Percentiles rank a stretch among this genome's conserved stretches.
phyloP scores from a whole-genome alignment of 345 rosid species.

The Cardiospermum halicacabum region DNA sequence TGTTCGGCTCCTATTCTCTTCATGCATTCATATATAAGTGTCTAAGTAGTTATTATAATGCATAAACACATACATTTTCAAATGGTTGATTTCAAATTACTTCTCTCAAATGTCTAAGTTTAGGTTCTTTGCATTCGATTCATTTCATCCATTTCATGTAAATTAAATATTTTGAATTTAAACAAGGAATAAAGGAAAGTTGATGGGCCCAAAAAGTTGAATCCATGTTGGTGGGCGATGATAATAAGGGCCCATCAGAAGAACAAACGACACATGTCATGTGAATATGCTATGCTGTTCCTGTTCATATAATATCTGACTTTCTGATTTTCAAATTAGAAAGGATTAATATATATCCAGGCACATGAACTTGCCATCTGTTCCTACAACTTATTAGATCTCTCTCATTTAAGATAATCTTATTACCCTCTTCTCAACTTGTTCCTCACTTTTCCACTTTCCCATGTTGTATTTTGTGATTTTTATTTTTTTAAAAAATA shows the following conservation, averaged over 20 bases:
- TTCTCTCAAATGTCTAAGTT: too few relatives aligned
- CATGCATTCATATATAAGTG: neutral
- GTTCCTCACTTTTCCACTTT: neutral
- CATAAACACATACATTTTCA: too few relatives aligned
- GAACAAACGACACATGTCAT: neutral
- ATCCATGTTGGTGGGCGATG: neutral
- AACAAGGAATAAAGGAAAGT: neutral
- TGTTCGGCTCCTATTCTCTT: constrained; percentile 7
- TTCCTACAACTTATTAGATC: neutral
- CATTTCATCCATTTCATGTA: too few relatives aligned
- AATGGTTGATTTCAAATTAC: too few relatives aligned
- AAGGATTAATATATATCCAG: neutral
- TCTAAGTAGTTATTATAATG: too few relatives aligned
- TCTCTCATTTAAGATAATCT: neutral
- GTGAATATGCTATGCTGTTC: neutral
- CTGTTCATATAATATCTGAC: neutral
- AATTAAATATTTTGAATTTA: too few relatives aligned
- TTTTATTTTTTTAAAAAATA: too few relatives aligned
- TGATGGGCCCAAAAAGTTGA: neutral
- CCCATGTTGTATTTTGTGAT: neutral
- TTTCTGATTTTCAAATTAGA: neutral
- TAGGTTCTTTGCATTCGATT: too few relatives aligned
- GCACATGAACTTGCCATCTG: constrained; percentile 15
- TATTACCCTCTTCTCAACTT: neutral
- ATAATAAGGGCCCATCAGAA: neutral